Conservation (phyloP, 352 stramenopile genomes). For the Blastocystis hominis region DNA sequence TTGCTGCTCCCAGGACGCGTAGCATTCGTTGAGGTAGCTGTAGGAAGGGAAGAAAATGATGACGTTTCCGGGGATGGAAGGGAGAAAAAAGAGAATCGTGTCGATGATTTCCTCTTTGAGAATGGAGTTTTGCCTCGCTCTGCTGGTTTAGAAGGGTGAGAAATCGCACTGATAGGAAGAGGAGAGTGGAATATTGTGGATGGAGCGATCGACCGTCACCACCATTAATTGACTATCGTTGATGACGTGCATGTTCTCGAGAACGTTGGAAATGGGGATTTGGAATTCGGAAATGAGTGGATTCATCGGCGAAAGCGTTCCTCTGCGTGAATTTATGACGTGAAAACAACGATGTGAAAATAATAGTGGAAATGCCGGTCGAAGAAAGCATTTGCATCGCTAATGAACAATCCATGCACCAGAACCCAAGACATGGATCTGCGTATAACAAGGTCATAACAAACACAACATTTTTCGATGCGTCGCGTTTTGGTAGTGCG, state of each 20-base stretch:
- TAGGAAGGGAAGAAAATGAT: conserved; percentile 99
- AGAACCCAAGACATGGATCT: conserved; percentile 43
- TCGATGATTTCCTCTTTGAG: conserved; percentile 66
- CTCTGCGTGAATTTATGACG: conserved; percentile 66
- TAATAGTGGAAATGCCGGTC: conserved; percentile 17
- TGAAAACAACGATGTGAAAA: conserved; percentile 36
- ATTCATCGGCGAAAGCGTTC: conserved; percentile 88
- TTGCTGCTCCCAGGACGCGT: conserved; percentile 68
- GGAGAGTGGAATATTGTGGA: background rate
- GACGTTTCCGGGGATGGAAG: conserved; percentile 85
- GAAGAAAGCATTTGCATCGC: background rate
- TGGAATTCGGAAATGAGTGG: conserved; percentile 89
- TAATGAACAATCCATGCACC: conserved; percentile 47
- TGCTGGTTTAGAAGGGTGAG: background rate
- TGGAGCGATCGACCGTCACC: conserved; percentile 9
- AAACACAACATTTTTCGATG: background rate
- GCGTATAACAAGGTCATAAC: background rate
- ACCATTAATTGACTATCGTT: conserved; percentile 67
- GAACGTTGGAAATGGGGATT: conserved; percentile 82
- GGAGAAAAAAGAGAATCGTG: conserved; percentile 83
- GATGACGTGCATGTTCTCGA: conserved; percentile 96
- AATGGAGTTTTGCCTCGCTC: conserved; percentile 17
- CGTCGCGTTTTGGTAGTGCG: background rate
- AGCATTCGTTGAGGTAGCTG: conserved; percentile 78
- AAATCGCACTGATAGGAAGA: background rate